Evolutionary conservation across 169 alveolate genomes (phyloP), one percentile per base, ranked within the genome.

Genomic region (Cryptosporidium parvum): DNA sequence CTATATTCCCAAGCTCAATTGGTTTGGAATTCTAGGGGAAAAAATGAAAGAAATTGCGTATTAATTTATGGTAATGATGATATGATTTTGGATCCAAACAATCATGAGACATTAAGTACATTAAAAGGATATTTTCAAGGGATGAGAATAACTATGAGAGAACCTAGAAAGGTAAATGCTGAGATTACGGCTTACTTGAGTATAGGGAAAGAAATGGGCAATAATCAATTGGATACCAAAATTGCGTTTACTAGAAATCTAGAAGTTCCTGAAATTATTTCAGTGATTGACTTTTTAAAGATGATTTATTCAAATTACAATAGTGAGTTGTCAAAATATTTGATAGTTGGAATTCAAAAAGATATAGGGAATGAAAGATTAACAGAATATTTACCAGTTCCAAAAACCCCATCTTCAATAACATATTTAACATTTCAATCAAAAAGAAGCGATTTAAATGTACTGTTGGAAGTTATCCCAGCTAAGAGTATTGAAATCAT

Each of bases 1-100:
- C 33, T 80, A 14, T 80, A 80, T 29, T 59, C 89, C 1, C 89
- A 62, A 35, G 89, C 89, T 5, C 89, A 80, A 23, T 16, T 80
- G 9, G 35, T 80, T 23, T 80, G 80, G 89, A 23, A 37, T 18
- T 42, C 89, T 23, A 42, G 51, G 10, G 62, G 62, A 72, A 26
- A 44, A 3, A 80, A 42, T 23, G 75, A 59, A 51, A 80, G 44
- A n/a, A 45, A 45, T n/a, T 59, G 69, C 14, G 0, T 80, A 23
- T 80, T 62, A n/a, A 7, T 48, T 26, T 62, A 42, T 26, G 53
- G 29, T 35, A 65, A 42, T 2, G 71, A 70, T 10, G 1, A 21
- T 9, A 33, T 31, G 51, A 2, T 29, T 29, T 6, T 80, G 29
- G 68, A 80, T 16, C 89, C 89, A 44, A 80, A 80, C 23, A 29